Base-by-base conservation (phyloP, 164 flowering plant species). In the Taxillus chinensis region DNA sequence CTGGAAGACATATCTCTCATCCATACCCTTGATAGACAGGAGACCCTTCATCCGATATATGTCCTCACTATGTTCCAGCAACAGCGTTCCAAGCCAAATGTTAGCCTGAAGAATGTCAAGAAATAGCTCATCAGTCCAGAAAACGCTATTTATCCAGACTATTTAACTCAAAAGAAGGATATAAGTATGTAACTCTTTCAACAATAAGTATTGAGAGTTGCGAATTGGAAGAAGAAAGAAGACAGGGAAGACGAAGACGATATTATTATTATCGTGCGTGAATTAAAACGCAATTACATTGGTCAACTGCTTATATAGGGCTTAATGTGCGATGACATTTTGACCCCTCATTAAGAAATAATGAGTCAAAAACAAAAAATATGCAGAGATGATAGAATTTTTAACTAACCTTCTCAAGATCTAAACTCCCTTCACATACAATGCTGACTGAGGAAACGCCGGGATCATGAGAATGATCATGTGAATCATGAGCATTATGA, bases 1-100 rank as follows among this genome's bases (percentile, higher is more conserved):
- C 95, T 90, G 96, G 68, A 93, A 93, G 42, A 90, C 97, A 68
- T 90, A 93, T 82, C 99, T 84, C 75, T 93, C 95, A 50, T 82
- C 59, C 99, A 93, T 90, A 16, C 95, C 97, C 65, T 83, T 74
- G 42, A 93, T 90, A 42, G 96, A 90, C 50, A 93, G 73, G 48
- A 93, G 88, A 64, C 99, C 99, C 71, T 93, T 93, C 99, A 90
- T 90, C 42, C 97, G 74, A 67, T 93, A 93, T 66, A 93, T 93
- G 70, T 93, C 97, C 48, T 93, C 97, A 64, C 97, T 90, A 8
- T 80, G 77, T 61, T 93, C 96, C 80, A 90, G 11, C 70, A 90
- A 74, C 59, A 93, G 69, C 38, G 86, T 90, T 42, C 99, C 97
- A 57, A 93, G 78, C 97, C 99, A 93, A 56, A 81, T 82, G 75